phyloP scores from a whole-genome alignment of 2,329 filamentous ascomycete species.

The Colletotrichum tamarilloi region DNA sequence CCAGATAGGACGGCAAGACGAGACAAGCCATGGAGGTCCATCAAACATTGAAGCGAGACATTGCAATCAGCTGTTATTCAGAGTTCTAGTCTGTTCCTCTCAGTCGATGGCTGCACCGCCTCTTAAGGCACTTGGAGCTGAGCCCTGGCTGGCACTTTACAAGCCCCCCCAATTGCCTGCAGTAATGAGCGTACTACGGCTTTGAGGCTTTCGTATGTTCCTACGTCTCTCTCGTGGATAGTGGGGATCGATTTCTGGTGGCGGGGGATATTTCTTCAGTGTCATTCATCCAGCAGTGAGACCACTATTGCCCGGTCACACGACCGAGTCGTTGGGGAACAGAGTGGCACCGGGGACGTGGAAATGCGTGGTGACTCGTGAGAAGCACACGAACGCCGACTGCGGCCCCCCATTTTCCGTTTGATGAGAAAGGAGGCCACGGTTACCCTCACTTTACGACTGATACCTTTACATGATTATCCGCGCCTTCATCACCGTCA shows the following conservation, averaged over 20 bases:
- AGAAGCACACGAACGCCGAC: background rate
- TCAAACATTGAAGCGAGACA: background rate
- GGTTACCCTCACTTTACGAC: background rate
- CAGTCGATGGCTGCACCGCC: background rate
- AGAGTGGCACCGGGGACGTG: background rate
- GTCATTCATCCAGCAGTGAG: slow-evolving; percentile 1
- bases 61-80: background rate
- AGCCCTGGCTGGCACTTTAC: background rate
- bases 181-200: background rate
- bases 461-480: background rate
- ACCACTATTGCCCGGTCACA: slow-evolving; percentile 10
- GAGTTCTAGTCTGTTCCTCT: background rate
- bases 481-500: background rate
- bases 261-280: background rate
- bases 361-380: background rate
- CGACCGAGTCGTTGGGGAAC: slow-evolving; percentile 11
- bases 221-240: background rate
- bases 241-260: background rate
- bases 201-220: background rate
- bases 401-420: background rate
- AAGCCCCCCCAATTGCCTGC: background rate
- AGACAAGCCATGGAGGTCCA: background rate
- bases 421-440: background rate
- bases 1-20: background rate
- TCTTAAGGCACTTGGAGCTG: background rate